Evolutionary conservation across 257 asterid genomes (phyloP).

Genomic region (Verbena officinalis): DNA sequence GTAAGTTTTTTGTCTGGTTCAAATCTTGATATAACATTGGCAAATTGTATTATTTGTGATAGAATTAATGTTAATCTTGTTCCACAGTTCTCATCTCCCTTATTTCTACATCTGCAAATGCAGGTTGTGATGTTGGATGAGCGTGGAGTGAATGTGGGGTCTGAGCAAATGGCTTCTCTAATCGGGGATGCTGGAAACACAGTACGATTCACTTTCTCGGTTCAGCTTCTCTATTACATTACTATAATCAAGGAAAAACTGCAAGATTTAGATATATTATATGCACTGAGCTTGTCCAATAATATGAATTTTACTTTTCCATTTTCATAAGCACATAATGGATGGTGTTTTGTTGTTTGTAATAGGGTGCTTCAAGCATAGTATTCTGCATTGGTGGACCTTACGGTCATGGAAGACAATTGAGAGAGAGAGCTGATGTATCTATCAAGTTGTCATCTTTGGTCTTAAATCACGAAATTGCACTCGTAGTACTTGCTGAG

Average conservation of each 20-base stretch:
- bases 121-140: constrained; percentile 90
- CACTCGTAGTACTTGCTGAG: constrained; percentile 75
- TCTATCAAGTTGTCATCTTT: constrained; percentile 71
- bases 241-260: neutral
- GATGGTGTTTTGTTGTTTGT: neutral
- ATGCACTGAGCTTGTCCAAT: neutral
- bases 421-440: constrained; percentile 67
- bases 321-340: neutral
- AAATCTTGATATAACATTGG: constrained; percentile 14
- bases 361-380: constrained; percentile 70
- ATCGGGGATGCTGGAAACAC: constrained; percentile 71
- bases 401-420: constrained; percentile 77
- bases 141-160: constrained; percentile 57
- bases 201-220: constrained; percentile 39
- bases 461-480: constrained; percentile 86
- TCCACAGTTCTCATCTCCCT: constrained; percentile 6
- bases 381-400: constrained; percentile 90
- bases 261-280: neutral
- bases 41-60: neutral
- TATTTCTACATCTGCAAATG: constrained; percentile 22
- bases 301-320: neutral
- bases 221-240: neutral
- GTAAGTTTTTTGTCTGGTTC: neutral
- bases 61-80: constrained; percentile 5
- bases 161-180: constrained; percentile 77